Evolutionary conservation across 176 grass and related monocot species (phyloP).

Genomic region (Oryza punctata): DNA sequence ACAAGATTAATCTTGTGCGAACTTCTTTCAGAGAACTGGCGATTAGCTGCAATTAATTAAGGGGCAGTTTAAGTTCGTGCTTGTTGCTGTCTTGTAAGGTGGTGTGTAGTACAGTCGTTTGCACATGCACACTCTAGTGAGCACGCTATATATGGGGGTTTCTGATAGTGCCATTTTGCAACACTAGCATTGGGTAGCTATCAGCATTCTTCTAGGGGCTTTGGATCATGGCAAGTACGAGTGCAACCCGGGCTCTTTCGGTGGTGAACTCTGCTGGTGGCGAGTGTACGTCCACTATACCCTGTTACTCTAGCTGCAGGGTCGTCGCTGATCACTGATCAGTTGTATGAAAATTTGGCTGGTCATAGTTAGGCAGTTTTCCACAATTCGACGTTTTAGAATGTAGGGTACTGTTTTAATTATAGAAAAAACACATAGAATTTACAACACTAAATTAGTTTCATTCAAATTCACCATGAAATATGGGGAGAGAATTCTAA

Average conservation of each 20-base stretch:
- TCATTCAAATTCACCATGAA: too few relatives aligned
- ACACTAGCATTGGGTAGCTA: not conserved
- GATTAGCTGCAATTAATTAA: not conserved
- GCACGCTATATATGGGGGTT: not conserved
- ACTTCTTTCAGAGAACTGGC: not conserved
- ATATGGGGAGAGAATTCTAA: too few relatives aligned
- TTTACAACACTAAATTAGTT: too few relatives aligned
- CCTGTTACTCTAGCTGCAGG: not conserved
- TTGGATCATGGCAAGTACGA: not conserved
- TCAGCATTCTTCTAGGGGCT: not conserved
- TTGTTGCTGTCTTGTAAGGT: not conserved
- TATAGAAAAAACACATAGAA: too few relatives aligned
- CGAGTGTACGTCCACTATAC: not conserved
- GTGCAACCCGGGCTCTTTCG: not conserved
- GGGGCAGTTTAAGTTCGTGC: not conserved
- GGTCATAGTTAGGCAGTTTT: not conserved
- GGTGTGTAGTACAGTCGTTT: not conserved
- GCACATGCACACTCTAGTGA: not conserved
- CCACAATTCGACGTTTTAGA: not conserved
- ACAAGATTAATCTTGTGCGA: not conserved
- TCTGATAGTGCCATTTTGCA: not conserved
- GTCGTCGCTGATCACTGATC: not conserved
- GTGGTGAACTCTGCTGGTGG: not conserved
- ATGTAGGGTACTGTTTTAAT: too few relatives aligned
- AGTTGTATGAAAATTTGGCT: not conserved